phyloP scores from a whole-genome alignment of 306 rosid genomes.

The Pachyrhizus erosus region DNA sequence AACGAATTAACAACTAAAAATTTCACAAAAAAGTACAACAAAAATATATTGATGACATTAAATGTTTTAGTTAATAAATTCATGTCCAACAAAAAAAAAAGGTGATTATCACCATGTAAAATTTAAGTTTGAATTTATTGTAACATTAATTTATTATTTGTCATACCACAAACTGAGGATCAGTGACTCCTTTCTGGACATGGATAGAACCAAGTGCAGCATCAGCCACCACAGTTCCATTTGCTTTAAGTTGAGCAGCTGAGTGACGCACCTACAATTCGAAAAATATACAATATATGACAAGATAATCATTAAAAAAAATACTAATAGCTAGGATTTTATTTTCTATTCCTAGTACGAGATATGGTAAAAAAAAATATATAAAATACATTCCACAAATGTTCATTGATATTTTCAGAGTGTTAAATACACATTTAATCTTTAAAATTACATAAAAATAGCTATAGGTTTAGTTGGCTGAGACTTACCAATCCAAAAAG shows the following conservation, averaged over 20 bases:
- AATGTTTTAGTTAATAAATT: too few relatives aligned
- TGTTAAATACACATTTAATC: too few relatives aligned
- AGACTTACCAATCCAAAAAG: constrained; percentile 43
- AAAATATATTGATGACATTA: too few relatives aligned
- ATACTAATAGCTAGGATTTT: too few relatives aligned
- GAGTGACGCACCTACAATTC: constrained; percentile 6
- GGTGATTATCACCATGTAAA: not conserved
- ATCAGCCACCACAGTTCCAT: constrained; percentile 3
- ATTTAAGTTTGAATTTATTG: not conserved
- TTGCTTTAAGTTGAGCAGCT: constrained; percentile 39
- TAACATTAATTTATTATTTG: not conserved
- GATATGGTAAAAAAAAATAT: not conserved
- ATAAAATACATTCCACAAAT: not conserved
- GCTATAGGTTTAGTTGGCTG: not conserved
- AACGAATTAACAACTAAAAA: too few relatives aligned
- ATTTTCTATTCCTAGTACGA: not conserved
- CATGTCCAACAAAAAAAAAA: too few relatives aligned
- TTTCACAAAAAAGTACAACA: too few relatives aligned
- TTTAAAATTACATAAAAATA: not conserved
- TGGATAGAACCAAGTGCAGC: constrained; percentile 33
- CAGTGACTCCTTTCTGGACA: constrained; percentile 11
- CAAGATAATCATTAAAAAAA: not conserved
- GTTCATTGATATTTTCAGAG: not conserved
- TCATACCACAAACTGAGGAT: constrained; percentile 38
- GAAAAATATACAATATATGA: not conserved